Percentiles rank a stretch among this genome's conserved stretches.
phyloP scores from a whole-genome alignment of 2,329 filamentous ascomycete species.

The Rhytidhysteron rufulum region DNA sequence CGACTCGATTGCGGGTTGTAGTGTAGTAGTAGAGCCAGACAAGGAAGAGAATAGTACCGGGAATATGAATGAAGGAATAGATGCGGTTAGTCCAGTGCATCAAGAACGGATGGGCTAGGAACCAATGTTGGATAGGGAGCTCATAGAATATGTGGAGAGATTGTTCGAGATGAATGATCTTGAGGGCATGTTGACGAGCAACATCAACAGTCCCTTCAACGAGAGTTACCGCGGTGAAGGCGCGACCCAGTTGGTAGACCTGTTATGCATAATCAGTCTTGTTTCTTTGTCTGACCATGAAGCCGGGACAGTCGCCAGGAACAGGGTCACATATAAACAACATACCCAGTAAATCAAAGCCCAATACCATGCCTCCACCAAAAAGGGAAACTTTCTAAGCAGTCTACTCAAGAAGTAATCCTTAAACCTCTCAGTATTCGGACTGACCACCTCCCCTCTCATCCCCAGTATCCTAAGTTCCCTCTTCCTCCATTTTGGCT shows the following conservation, averaged over 20 bases:
- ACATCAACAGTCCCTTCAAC: constrained; percentile 65
- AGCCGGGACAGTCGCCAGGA: no score
- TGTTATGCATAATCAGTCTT: no score
- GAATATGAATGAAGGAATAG: constrained; percentile 76
- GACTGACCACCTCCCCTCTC: constrained; percentile 50
- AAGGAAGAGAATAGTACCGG: constrained; percentile 68
- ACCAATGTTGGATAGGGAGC: constrained; percentile 56
- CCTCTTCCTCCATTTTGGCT: constrained; percentile 50
- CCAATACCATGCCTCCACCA: constrained; percentile 76
- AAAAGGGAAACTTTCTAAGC: constrained; percentile 64
- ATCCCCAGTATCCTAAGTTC: constrained; percentile 46
- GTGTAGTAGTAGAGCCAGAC: constrained; percentile 67
- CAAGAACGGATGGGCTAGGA: constrained; percentile 51
- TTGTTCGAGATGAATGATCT: constrained; percentile 65
- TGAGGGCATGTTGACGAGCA: constrained; percentile 64
- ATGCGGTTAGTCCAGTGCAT: constrained; percentile 68
- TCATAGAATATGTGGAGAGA: constrained; percentile 63
- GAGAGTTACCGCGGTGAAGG: constrained; percentile 66
- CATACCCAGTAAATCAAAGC: constrained; percentile 72
- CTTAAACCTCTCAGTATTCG: constrained; percentile 60
- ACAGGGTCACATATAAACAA: no score
- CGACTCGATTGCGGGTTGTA: constrained; percentile 54
- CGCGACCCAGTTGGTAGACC: constrained; percentile 72
- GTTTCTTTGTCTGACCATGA: no score
- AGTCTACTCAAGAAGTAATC: constrained; percentile 60